Conservation (phyloP, 768 basidiomycete genomes). For the Nidularia sp. region DNA sequence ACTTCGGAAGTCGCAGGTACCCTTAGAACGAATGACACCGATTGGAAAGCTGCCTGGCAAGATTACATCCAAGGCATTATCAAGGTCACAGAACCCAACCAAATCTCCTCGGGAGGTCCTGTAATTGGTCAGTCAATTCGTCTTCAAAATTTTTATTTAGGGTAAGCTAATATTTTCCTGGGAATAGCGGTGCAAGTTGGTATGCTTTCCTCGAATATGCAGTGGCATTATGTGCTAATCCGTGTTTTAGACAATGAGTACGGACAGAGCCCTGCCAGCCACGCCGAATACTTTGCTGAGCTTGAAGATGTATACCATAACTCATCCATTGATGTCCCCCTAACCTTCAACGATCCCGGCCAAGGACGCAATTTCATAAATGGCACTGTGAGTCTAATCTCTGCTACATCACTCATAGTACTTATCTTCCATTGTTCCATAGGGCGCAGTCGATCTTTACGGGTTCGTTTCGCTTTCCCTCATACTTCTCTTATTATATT, state of each 20-base stretch:
- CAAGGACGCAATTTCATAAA: conserved; percentile 59
- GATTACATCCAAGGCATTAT: conserved; percentile 69
- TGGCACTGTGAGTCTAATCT: conserved; percentile 47
- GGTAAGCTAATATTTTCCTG: background rate
- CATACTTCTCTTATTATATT: background rate
- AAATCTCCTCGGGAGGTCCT: conserved; percentile 70
- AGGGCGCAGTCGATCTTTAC: conserved; percentile 76
- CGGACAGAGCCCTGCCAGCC: conserved; percentile 40
- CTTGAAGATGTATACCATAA: conserved; percentile 52
- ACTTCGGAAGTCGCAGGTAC: conserved; percentile 62
- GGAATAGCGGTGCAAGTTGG: background rate
- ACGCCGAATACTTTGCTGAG: conserved; percentile 57
- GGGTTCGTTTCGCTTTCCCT: conserved; percentile 35
- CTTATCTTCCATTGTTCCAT: background rate
- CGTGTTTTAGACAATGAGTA: conserved; percentile 66
- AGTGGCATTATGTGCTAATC: too few species aligned
- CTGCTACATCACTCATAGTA: background rate
- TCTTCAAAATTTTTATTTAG: background rate
- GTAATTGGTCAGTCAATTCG: conserved; percentile 51
- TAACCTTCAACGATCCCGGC: conserved; percentile 73
- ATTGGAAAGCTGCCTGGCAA: conserved; percentile 69
- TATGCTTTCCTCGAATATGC: too few species aligned
- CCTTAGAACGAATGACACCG: conserved; percentile 71
- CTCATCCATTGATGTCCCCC: conserved; percentile 59
- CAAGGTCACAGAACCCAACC: conserved; percentile 53